Percentiles rank a stretch among this genome's conserved stretches.
Conservation (phyloP, 371 early-diverging fungal genomes). For the Rhizopus microsporus region DNA sequence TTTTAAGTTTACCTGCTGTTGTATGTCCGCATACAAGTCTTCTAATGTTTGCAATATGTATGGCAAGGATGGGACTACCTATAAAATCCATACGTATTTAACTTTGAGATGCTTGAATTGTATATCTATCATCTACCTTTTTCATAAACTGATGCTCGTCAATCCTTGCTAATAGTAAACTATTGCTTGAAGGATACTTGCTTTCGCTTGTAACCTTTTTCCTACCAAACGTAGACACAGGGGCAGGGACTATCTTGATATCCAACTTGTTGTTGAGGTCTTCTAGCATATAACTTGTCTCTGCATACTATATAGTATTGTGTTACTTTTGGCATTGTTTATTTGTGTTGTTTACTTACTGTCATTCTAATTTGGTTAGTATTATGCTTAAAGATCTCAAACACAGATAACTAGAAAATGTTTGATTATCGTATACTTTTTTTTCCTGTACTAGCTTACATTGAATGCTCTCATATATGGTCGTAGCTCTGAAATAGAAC, state of each 20-base stretch:
- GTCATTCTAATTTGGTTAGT: slow-evolving; percentile 17
- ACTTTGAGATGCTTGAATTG: background rate
- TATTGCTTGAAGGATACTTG: slow-evolving; percentile 17
- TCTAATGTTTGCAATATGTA: slow-evolving; percentile 37
- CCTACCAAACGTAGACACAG: slow-evolving; percentile 34
- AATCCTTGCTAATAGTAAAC: slow-evolving; percentile 40
- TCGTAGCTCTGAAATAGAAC: slow-evolving; percentile 23
- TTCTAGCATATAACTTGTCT: slow-evolving; percentile 51
- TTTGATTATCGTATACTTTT: background rate
- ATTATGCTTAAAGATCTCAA: slow-evolving; percentile 21
- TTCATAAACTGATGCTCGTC: slow-evolving; percentile 36
- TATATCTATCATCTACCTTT: slow-evolving; percentile 32
- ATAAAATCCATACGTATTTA: background rate
- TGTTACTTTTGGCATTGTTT: background rate
- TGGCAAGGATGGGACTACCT: slow-evolving; percentile 41
- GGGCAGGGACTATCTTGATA: slow-evolving; percentile 43
- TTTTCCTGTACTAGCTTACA: slow-evolving; percentile 25
- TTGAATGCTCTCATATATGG: slow-evolving; percentile 52
- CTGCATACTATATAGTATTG: slow-evolving; percentile 18
- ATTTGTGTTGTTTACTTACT: slow-evolving; percentile 4
- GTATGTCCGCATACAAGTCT: slow-evolving; percentile 28
- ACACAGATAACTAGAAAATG: slow-evolving; percentile 20
- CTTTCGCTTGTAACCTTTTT: slow-evolving; percentile 33
- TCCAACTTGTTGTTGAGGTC: slow-evolving; percentile 57
- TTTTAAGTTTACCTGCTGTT: slow-evolving; percentile 23